A percentile compares a stretch with the other conserved stretches of the same genome.
Conservation (phyloP, 805 yeast genomes). For the Candida multigemmis region DNA sequence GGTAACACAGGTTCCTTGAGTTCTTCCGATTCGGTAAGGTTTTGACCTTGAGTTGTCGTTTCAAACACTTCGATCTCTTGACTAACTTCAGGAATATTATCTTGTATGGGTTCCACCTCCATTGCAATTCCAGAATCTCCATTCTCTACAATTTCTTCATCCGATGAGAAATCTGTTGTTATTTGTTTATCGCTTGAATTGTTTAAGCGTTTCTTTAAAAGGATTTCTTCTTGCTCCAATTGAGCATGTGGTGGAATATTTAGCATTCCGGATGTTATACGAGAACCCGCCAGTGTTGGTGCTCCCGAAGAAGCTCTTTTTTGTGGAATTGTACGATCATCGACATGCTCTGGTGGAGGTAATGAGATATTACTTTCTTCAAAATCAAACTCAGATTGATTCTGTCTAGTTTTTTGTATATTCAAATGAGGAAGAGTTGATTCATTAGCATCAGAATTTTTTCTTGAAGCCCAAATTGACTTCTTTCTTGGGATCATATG, state of each 20-base stretch:
- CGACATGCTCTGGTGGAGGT: slow-evolving; percentile 24
- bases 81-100: no score
- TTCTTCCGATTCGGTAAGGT: background rate
- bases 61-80: background rate
- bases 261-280: slow-evolving; percentile 37
- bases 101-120: slow-evolving; percentile 1
- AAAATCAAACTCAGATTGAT: slow-evolving; percentile 1
- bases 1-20: background rate
- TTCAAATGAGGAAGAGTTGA: slow-evolving; percentile 1
- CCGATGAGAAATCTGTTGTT: background rate
- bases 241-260: slow-evolving; percentile 21
- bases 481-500: slow-evolving; percentile 13
- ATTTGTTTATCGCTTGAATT: background rate
- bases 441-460: background rate
- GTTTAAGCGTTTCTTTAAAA: background rate
- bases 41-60: background rate
- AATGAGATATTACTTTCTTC: slow-evolving; percentile 16
- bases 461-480: background rate
- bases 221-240: slow-evolving; percentile 11
- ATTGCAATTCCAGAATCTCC: slow-evolving; percentile 1
- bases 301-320: slow-evolving; percentile 1
- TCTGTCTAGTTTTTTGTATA: slow-evolving; percentile 3
- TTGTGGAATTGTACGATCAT: slow-evolving; percentile 15
- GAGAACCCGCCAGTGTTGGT: slow-evolving; percentile 6
- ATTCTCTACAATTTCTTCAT: slow-evolving; percentile 2